phyloP scores from a whole-genome alignment of 148 eudicot species.

The Arctostaphylos glauca region DNA sequence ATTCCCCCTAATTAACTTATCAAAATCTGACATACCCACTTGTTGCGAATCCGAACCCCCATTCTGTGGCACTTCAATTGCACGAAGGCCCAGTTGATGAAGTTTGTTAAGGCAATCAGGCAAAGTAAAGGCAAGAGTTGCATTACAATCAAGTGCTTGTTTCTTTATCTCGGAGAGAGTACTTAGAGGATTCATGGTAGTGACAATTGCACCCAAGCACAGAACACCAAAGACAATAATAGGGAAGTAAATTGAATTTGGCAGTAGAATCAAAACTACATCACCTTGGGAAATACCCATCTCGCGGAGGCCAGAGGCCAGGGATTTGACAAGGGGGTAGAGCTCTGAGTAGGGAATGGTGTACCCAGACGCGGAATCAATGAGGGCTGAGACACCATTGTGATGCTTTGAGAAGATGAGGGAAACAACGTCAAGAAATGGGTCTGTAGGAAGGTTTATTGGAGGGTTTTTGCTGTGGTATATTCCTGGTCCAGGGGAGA shows the following conservation, averaged over 20 bases:
- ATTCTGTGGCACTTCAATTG: slow-evolving; percentile 51
- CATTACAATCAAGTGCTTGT: slow-evolving; percentile 47
- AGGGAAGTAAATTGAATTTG: slow-evolving; percentile 74
- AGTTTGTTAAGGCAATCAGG: slow-evolving; percentile 32
- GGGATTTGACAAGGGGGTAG: slow-evolving; percentile 49
- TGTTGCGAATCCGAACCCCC: slow-evolving; percentile 8
- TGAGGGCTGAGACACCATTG: slow-evolving; percentile 41
- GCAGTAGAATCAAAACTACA: slow-evolving; percentile 64
- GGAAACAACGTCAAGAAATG: slow-evolving; percentile 71
- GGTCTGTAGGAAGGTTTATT: slow-evolving; percentile 53
- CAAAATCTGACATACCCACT: slow-evolving; percentile 26
- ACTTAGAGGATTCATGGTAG: slow-evolving; percentile 75
- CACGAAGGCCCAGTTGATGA: slow-evolving; percentile 33
- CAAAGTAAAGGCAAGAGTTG: slow-evolving; percentile 37
- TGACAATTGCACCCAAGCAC: slow-evolving; percentile 64
- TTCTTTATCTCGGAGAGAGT: slow-evolving; percentile 60
- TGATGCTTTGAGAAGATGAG: slow-evolving; percentile 64
- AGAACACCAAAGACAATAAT: slow-evolving; percentile 56
- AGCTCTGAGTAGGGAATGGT: slow-evolving; percentile 56
- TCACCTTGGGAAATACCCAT: slow-evolving; percentile 75
- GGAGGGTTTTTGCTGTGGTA: slow-evolving; percentile 57
- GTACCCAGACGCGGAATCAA: slow-evolving; percentile 65
- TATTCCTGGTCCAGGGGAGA: slow-evolving; percentile 56
- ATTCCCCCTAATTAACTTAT: slow-evolving; percentile 39
- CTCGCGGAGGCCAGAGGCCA: slow-evolving; percentile 55